phyloP scores from a whole-genome alignment of 345 rosid species.

The Xanthoceras sorbifolium region DNA sequence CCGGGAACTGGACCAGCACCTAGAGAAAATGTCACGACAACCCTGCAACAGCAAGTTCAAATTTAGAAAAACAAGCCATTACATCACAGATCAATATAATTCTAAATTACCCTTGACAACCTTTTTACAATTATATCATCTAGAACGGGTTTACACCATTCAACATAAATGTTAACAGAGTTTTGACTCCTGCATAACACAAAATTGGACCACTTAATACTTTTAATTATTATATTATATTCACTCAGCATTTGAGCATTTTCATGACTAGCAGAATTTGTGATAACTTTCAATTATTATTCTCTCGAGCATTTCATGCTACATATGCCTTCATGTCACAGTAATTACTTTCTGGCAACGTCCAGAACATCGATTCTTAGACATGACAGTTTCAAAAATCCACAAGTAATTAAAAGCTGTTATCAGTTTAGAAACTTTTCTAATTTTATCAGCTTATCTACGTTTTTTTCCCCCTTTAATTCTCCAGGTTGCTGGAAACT shows the following conservation, averaged over 20 bases:
- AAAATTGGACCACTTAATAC: background rate
- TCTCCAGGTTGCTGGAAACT: constrained; percentile 4
- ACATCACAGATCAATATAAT: background rate
- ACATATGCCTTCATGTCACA: constrained; percentile 7
- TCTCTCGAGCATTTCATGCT: background rate
- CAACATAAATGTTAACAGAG: background rate
- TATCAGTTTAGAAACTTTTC: background rate
- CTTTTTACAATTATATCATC: background rate
- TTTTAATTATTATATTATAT: background rate
- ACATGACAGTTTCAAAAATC: background rate
- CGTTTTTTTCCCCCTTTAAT: background rate
- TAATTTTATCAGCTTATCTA: background rate
- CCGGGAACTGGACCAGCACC: constrained; percentile 98
- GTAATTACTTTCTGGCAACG: background rate
- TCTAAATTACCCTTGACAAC: constrained; percentile 4
- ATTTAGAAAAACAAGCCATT: constrained; percentile 9
- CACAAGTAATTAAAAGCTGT: background rate
- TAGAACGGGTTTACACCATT: background rate
- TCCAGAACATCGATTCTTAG: background rate
- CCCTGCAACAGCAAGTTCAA: constrained; percentile 49
- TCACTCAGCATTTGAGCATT: background rate
- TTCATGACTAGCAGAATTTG: background rate
- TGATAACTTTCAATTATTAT: background rate
- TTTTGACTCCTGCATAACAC: background rate
- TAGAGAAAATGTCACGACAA: constrained; percentile 71